Percentiles rank a stretch among this genome's conserved stretches.
Evolutionary conservation across 2,329 filamentous ascomycete species (phyloP).

Genomic region (Neopestalotiopsis rosae): DNA sequence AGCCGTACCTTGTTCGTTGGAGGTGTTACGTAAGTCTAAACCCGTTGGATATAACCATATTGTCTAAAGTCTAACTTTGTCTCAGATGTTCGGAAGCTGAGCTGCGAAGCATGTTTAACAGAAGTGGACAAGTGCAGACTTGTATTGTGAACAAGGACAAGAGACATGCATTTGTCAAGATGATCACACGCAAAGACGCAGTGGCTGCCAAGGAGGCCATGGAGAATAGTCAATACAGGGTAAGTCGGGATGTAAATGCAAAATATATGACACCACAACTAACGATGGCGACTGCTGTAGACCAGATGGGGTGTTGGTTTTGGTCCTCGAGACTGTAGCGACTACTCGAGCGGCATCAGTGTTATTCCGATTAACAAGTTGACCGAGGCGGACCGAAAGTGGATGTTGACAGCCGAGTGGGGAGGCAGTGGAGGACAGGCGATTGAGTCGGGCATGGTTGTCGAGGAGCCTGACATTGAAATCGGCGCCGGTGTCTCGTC

Average conservation of each 20-base stretch:
- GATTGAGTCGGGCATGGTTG: constrained; percentile 83
- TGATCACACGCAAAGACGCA: constrained; percentile 88
- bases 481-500: constrained; percentile 97
- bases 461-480: constrained; percentile 98
- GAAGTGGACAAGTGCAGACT: constrained; percentile 88
- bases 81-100: constrained; percentile 77
- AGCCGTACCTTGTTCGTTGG: constrained; percentile 97
- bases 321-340: constrained; percentile 94
- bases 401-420: constrained; percentile 93
- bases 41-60: neutral
- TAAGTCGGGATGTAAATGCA: constrained; percentile 47
- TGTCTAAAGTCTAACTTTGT: constrained; percentile 15
- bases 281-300: constrained; percentile 47
- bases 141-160: constrained; percentile 99
- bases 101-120: constrained; percentile 78
- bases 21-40: constrained; percentile 78
- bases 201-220: constrained; percentile 84
- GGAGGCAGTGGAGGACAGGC: constrained; percentile 86
- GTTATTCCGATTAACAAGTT: constrained; percentile 91
- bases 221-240: constrained; percentile 78
- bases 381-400: constrained; percentile 95
- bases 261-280: neutral
- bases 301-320: constrained; percentile 98
- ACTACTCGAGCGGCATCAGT: constrained; percentile 91
- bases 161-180: constrained; percentile 98